Percentiles rank a stretch among this genome's conserved stretches.
phyloP scores from a whole-genome alignment of 2,329 filamentous ascomycete genomes.

The Fonsecaea multimorphosa region DNA sequence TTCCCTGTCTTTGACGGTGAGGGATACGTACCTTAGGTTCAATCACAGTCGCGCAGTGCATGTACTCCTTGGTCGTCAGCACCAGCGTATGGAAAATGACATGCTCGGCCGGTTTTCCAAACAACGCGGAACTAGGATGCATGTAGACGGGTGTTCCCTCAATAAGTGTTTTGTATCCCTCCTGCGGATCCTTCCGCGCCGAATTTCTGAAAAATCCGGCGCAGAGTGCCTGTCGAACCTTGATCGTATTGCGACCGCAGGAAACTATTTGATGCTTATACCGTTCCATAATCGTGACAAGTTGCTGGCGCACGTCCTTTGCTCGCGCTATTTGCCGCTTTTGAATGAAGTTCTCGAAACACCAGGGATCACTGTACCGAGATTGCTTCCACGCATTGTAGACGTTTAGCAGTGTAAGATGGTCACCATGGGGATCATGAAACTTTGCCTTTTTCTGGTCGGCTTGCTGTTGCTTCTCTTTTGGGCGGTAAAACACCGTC shows the following conservation, averaged over 20 bases:
- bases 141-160: slow-evolving; percentile 95
- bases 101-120: slow-evolving; percentile 95
- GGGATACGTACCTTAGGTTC: slow-evolving; percentile 72
- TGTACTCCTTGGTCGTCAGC: slow-evolving; percentile 82
- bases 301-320: slow-evolving; percentile 89
- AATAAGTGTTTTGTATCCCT: slow-evolving; percentile 96
- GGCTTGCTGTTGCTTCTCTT: slow-evolving; percentile 94
- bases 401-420: slow-evolving; percentile 92
- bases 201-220: slow-evolving; percentile 94
- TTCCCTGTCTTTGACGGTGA: not conserved
- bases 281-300: slow-evolving; percentile 91
- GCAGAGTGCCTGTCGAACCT: slow-evolving; percentile 87
- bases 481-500: slow-evolving; percentile 90
- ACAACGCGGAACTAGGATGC: slow-evolving; percentile 88
- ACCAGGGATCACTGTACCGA: slow-evolving; percentile 85
- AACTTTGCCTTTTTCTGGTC: slow-evolving; percentile 99
- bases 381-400: slow-evolving; percentile 96
- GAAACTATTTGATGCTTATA: slow-evolving; percentile 82
- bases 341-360: slow-evolving; percentile 97
- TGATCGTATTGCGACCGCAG: slow-evolving; percentile 85
- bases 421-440: slow-evolving; percentile 91
- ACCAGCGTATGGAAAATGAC: slow-evolving; percentile 80
- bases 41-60: slow-evolving; percentile 91
- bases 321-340: slow-evolving; percentile 85
- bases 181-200: slow-evolving; percentile 91